Conservation (phyloP, 192 early-diverging fungal genomes). For the Cladochytrium replicatum region DNA sequence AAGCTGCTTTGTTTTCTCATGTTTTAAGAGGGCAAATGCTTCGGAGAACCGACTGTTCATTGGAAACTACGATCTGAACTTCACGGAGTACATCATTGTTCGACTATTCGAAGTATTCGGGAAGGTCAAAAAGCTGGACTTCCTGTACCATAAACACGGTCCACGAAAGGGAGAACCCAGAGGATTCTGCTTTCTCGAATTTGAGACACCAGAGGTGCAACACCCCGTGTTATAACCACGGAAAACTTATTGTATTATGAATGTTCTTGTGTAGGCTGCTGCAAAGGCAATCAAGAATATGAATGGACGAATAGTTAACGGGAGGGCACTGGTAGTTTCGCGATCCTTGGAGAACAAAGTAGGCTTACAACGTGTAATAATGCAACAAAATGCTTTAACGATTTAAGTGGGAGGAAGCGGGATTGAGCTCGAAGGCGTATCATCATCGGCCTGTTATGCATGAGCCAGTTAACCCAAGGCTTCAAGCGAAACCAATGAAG, state of each 20-base stretch:
- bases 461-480: slow-evolving; percentile 20
- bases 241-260: neutral
- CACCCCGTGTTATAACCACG: neutral
- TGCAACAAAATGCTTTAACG: neutral
- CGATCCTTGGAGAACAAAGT: slow-evolving; percentile 1
- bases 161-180: slow-evolving; percentile 54
- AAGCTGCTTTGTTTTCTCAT: too few relatives aligned
- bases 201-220: slow-evolving; percentile 30
- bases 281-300: slow-evolving; percentile 41
- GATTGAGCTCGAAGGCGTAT: neutral
- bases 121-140: slow-evolving; percentile 53
- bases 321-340: slow-evolving; percentile 50
- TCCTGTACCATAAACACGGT: slow-evolving; percentile 55
- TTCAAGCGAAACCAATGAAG: slow-evolving; percentile 33
- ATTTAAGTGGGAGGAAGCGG: neutral
- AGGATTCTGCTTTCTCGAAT: slow-evolving; percentile 66
- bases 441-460: slow-evolving; percentile 28
- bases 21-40: too few relatives aligned
- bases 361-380: neutral
- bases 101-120: slow-evolving; percentile 60
- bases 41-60: slow-evolving; percentile 56
- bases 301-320: slow-evolving; percentile 43
- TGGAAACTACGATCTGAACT: slow-evolving; percentile 51
- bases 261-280: slow-evolving; percentile 28
- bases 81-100: slow-evolving; percentile 59